Evolutionary conservation across 441 rosid genomes (phyloP), one percentile per base, ranked within the genome.

Genomic region (Euphorbia schlechtendalii): DNA sequence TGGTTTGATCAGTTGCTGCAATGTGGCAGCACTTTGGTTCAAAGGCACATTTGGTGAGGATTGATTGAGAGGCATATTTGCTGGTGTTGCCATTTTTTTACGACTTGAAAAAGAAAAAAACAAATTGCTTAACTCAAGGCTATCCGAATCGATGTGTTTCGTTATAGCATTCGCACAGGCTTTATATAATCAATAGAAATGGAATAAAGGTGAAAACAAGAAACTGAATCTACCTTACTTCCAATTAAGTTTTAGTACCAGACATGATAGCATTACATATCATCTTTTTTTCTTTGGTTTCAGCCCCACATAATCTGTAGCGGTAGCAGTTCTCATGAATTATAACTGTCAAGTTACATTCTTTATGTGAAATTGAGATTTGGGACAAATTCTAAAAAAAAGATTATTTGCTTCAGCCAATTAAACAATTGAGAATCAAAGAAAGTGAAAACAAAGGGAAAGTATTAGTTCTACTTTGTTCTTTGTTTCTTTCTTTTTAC

Each of bases 201-300:
- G 69, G 71, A 63, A 64, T 72, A 71, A 34, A 34, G 10, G 9
- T 5, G 40, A 34, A 34, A 34, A 34, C 6, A 34, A 27, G 30
- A 27, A 75, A 66, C 78, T 46, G 83, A 80, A 84, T 83, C 90
- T 85, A 82, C 86, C 79, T 87, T 85, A 79, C 87, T 87, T 87
- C 80, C 21, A 56, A 54, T 62, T 66, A 63, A 82, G 83, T 83
- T 84, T 52, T 71, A 69, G 73, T 54, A 71, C 63, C 1, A 27
- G 54, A 24, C 32, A 20, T 8, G 45, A 17, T 27, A 24, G 21
- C 58, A 25, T 34, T 59, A 8, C 43, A 40, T 20, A 36, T 27
- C 32, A 36, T 69, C 22, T 12, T 43, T 63, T 55, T 22, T 18
- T 20, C 41, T 28, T 24, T 68, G 28, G 5, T 18, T 1, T 15